Base-by-base conservation (phyloP, 2,329 filamentous ascomycete species). In the Delphinella strobiligena region DNA sequence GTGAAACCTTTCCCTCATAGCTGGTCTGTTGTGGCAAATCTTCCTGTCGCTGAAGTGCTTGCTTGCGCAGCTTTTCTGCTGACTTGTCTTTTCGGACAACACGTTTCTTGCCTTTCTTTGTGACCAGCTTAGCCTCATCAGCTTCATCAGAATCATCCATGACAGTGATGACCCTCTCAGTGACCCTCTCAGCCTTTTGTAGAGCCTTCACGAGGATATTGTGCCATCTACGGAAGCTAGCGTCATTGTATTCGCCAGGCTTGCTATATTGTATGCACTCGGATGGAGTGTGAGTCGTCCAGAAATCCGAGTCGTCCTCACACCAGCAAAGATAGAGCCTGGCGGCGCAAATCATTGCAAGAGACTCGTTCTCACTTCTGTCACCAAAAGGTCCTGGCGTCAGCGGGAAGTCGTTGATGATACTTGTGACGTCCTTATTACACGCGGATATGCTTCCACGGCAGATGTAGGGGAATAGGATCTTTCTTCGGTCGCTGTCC, bases 101-200 rank as follows among this genome's bases (percentile, higher is more conserved):
- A 9, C 5, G 31, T 29, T 47, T 51, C 18, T 41, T 49, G 50
- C 15, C 43, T 41, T 40, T 50, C 43, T 34, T 48, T 47, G 19
- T 42, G 27, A 34, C 35, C n/a, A 34, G 27, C 10, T 42, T 31
- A 8, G 32, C 34, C 11, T 48, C 47, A 7, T 49, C 50, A 32
- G 43, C 47, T 10, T 43, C 45, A 12, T 37, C 45, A 22, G 42
- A 31, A 11, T 30, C 19, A 11, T 32, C 37, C 14, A 27, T 5
- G 10, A 31, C 34, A 14, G 22, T 5, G 5, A 11, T 24, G 29
- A 38, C 16, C 2, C 4, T 7, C 9, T 35, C 27, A 5, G 4
- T 17, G 14, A 34, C 29, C 32, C 10, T 41, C 16, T 40, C 14
- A 41, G 37, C 32, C 41, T 45, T 24, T 40, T 43, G 24, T 4